Percentiles rank a stretch among this genome's conserved stretches.
These are phyloP conservation scores for Penicillium pulvis DNA, from an alignment of 495 filamentous ascomycete genomes.

Conservation along the genomic window DNA sequence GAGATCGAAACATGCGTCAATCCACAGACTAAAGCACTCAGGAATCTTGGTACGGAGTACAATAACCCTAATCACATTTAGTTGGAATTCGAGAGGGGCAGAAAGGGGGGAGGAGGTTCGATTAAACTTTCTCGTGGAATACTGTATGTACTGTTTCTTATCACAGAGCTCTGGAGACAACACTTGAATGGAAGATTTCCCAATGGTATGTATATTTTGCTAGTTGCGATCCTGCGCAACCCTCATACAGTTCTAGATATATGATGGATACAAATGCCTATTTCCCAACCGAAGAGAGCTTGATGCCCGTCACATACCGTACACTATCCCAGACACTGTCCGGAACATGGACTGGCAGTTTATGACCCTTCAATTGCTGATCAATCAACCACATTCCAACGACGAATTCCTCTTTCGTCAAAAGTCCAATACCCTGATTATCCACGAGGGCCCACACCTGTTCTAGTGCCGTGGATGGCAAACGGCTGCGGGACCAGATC, in stretches of 20 bases:
- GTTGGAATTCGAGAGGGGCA: no score
- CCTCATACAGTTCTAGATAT: neutral
- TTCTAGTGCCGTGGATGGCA: slow-evolving; percentile 67
- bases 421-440: slow-evolving; percentile 53
- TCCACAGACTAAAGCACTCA: no score
- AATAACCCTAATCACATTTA: no score
- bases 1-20: neutral
- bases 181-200: neutral
- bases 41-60: no score
- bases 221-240: slow-evolving; percentile 15
- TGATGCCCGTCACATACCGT: slow-evolving; percentile 53
- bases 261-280: slow-evolving; percentile 7
- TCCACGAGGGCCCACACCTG: slow-evolving; percentile 90
- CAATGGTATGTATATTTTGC: neutral
- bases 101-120: no score
- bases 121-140: no score
- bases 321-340: slow-evolving; percentile 90
- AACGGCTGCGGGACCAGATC: slow-evolving; percentile 78
- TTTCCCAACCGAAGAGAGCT: slow-evolving; percentile 23
- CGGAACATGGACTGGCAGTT: slow-evolving; percentile 75
- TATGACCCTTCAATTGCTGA: slow-evolving; percentile 82
- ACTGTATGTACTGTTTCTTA: no score
- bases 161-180: no score
- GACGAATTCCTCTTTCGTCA: slow-evolving; percentile 84
- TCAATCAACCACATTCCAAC: slow-evolving; percentile 97